A percentile compares a stretch with the other conserved stretches of the same genome.
phyloP scores from a whole-genome alignment of 257 asterid genomes.

The Pogostemon cablin region DNA sequence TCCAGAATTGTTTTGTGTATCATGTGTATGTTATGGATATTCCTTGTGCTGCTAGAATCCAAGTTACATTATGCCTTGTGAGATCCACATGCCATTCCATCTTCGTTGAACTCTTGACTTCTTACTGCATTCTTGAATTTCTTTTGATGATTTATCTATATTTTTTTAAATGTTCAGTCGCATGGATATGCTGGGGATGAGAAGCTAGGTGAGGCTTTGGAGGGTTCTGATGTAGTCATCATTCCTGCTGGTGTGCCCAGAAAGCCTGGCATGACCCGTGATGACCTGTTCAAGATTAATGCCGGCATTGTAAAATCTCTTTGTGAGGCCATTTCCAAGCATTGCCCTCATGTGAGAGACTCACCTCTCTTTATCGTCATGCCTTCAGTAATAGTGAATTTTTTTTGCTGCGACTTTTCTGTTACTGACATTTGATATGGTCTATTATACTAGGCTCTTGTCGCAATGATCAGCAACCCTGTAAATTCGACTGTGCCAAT shows the following conservation, averaged over 20 bases:
- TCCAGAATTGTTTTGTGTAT: background rate
- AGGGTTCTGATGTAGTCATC: conserved; percentile 84
- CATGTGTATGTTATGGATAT: background rate
- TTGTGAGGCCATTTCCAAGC: conserved; percentile 74
- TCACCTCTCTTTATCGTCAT: background rate
- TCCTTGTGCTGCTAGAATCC: conserved; percentile 5
- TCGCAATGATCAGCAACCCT: conserved; percentile 91
- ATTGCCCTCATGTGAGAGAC: conserved; percentile 72
- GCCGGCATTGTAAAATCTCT: conserved; percentile 92
- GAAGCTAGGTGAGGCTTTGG: conserved; percentile 79
- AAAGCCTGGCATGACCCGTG: conserved; percentile 97
- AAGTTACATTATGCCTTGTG: background rate
- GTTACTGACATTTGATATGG: conserved; percentile 13
- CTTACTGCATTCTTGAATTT: background rate
- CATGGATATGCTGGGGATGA: conserved; percentile 74
- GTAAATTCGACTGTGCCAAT: conserved; percentile 94
- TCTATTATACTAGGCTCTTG: conserved; percentile 54
- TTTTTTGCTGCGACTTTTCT: background rate
- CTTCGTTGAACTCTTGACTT: background rate
- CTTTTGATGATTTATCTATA: background rate
- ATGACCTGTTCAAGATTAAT: conserved; percentile 85
- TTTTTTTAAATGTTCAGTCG: conserved; percentile 46
- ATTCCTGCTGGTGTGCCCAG: conserved; percentile 99
- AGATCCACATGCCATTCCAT: background rate
- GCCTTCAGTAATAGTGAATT: background rate